A percentile compares a stretch with the other conserved stretches of the same genome.
Evolutionary conservation across 345 rosid species (phyloP).

Genomic region (Turritis glabra): DNA sequence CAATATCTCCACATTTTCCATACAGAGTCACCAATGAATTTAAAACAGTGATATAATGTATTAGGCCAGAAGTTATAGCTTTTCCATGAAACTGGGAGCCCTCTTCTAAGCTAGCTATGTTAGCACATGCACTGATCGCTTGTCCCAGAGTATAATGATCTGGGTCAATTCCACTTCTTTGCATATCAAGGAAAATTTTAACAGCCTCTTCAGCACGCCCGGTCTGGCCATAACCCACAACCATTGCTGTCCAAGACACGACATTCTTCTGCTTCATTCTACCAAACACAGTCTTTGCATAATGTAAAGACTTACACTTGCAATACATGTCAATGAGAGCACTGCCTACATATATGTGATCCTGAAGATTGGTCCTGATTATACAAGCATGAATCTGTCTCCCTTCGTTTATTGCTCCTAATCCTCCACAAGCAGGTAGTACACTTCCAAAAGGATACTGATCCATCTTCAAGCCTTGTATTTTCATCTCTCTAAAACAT

Average conservation of each 20-base stretch:
- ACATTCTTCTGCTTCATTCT: slow-evolving; percentile 71
- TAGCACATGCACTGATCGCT: slow-evolving; percentile 90
- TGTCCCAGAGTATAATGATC: slow-evolving; percentile 87
- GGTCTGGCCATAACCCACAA: slow-evolving; percentile 87
- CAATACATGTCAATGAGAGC: slow-evolving; percentile 97
- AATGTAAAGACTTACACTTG: slow-evolving; percentile 60
- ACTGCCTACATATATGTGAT: slow-evolving; percentile 77
- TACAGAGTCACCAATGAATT: slow-evolving; percentile 85
- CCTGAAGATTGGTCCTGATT: slow-evolving; percentile 54
- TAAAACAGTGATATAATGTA: slow-evolving; percentile 65
- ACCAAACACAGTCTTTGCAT: slow-evolving; percentile 67
- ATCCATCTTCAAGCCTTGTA: slow-evolving; percentile 64
- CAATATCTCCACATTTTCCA: slow-evolving; percentile 84
- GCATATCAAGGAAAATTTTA: slow-evolving; percentile 63
- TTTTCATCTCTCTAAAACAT: slow-evolving; percentile 67
- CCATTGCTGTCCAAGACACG: slow-evolving; percentile 93
- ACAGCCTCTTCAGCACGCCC: slow-evolving; percentile 83
- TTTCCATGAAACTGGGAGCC: slow-evolving; percentile 86
- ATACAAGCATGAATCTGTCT: slow-evolving; percentile 68
- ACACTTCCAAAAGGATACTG: slow-evolving; percentile 87
- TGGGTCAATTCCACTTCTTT: slow-evolving; percentile 70
- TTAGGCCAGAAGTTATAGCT: slow-evolving; percentile 63
- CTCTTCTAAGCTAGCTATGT: slow-evolving; percentile 83
- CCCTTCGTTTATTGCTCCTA: slow-evolving; percentile 62
- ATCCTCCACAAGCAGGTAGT: slow-evolving; percentile 75